Percentiles rank a stretch among this genome's conserved stretches.
Conservation (phyloP, 2,329 filamentous ascomycete genomes). For the Teratosphaeriaceae sp. region DNA sequence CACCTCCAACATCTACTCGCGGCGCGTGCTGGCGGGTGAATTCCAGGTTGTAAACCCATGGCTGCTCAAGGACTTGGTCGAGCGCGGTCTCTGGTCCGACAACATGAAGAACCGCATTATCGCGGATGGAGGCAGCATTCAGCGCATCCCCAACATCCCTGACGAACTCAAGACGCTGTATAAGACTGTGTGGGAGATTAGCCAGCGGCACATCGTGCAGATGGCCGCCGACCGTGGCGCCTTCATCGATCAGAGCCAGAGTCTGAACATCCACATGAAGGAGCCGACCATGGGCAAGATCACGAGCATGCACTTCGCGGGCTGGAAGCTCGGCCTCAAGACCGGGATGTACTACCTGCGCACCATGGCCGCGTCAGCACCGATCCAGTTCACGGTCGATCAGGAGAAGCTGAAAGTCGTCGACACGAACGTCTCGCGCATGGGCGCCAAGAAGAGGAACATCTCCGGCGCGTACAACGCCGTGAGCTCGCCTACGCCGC, state of each 20-base stretch:
- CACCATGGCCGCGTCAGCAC: constrained; percentile 91
- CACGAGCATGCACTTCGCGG: constrained; percentile 98
- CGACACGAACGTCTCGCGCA: constrained; percentile 69
- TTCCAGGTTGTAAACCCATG: constrained; percentile 99
- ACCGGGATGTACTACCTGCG: constrained; percentile 99
- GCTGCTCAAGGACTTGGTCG: constrained; percentile 95
- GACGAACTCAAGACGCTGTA: constrained; percentile 93
- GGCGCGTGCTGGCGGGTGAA: constrained; percentile 93
- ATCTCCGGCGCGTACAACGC: constrained; percentile 37
- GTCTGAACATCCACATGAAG: constrained; percentile 98
- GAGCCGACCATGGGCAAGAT: constrained; percentile 99
- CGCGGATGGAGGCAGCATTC: constrained; percentile 88
- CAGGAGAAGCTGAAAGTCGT: constrained; percentile 86
- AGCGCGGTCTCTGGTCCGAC: constrained; percentile 97
- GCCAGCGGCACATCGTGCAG: constrained; percentile 88
- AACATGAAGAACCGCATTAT: constrained; percentile 99
- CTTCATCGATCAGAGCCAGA: constrained; percentile 98
- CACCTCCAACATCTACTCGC: constrained; percentile 99
- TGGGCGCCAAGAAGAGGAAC: constrained; percentile 63
- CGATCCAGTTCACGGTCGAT: constrained; percentile 98
- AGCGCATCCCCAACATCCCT: constrained; percentile 95
- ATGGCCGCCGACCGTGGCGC: constrained; percentile 98
- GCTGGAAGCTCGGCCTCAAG: constrained; percentile 99
- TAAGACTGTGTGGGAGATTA: constrained; percentile 99
- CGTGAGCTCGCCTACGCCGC: constrained; percentile 42